Evolutionary conservation across 139 green algal genomes (phyloP).

Genomic region (Chlamydomonas incerta): DNA sequence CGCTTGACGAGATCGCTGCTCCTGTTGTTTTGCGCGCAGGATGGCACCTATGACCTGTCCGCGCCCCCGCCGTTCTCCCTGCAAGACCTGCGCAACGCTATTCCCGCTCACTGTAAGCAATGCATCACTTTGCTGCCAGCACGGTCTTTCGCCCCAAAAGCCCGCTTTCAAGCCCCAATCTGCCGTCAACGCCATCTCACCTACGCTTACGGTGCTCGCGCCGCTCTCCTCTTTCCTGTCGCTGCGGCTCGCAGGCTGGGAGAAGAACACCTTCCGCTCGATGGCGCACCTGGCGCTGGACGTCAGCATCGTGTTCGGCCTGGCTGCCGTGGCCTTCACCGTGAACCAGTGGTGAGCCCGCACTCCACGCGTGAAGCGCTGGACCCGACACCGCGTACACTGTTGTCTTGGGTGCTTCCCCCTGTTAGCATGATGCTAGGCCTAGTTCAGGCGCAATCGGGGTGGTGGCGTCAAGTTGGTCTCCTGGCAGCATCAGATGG

Average conservation of each 20-base stretch:
- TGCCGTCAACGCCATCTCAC: not conserved
- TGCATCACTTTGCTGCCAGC: too few relatives aligned
- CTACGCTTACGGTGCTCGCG: not conserved
- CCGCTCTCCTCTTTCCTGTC: not conserved
- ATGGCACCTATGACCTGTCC: slow-evolving; percentile 66
- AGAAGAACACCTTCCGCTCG: slow-evolving; percentile 82
- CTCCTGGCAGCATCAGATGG: too few relatives aligned
- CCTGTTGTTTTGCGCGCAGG: not conserved
- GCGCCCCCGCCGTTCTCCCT: slow-evolving; percentile 88
- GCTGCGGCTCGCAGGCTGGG: slow-evolving; percentile 54
- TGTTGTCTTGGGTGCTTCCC: too few relatives aligned
- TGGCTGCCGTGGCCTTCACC: slow-evolving; percentile 78
- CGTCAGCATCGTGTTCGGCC: slow-evolving; percentile 84
- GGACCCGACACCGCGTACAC: too few relatives aligned
- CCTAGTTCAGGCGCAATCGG: too few relatives aligned
- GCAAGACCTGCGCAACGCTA: slow-evolving; percentile 84
- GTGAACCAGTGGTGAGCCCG: slow-evolving; percentile 72
- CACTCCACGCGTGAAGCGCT: too few relatives aligned
- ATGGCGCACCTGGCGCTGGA: slow-evolving; percentile 83
- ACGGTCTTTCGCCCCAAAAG: too few relatives aligned
- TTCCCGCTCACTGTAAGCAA: slow-evolving; percentile 84
- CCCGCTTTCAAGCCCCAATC: not conserved
- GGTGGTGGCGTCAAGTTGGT: too few relatives aligned
- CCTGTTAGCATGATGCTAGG: too few relatives aligned
- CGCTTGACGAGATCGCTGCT: not conserved